Evolutionary conservation across 805 yeast genomes (phyloP).

Genomic region (Candida suzukii): DNA sequence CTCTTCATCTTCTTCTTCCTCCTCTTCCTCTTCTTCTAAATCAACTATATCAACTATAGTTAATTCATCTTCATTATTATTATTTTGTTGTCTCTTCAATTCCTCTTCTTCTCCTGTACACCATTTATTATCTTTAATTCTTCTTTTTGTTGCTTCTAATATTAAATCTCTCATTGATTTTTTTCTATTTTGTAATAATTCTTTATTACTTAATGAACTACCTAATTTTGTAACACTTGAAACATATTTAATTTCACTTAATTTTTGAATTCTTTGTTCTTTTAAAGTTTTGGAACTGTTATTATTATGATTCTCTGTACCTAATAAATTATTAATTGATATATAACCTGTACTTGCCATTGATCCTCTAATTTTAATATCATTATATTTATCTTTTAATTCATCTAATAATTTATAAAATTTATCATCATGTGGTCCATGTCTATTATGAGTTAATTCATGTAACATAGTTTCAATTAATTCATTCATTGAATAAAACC

Average conservation of each 20-base stretch:
- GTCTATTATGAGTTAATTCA: slow-evolving; percentile 74
- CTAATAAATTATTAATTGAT: slow-evolving; percentile 41
- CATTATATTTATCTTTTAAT: slow-evolving; percentile 43
- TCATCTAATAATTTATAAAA: slow-evolving; percentile 65
- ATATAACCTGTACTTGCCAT: slow-evolving; percentile 39
- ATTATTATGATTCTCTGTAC: slow-evolving; percentile 19
- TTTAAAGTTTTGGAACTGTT: slow-evolving; percentile 15
- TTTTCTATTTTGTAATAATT: background rate
- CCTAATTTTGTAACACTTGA: slow-evolving; percentile 33
- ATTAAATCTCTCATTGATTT: slow-evolving; percentile 35
- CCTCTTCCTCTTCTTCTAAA: slow-evolving; percentile 3
- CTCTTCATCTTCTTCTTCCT: background rate
- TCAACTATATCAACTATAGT: slow-evolving; percentile 21
- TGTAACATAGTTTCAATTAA: slow-evolving; percentile 81
- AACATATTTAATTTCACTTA: slow-evolving; percentile 32
- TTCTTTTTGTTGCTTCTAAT: slow-evolving; percentile 55
- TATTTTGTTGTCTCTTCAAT: slow-evolving; percentile 31
- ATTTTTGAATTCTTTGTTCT: slow-evolving; percentile 34
- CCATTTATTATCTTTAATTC: slow-evolving; percentile 46
- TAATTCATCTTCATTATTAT: slow-evolving; percentile 35
- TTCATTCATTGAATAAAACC: slow-evolving; percentile 57
- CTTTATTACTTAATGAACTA: slow-evolving; percentile 6
- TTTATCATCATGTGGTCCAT: slow-evolving; percentile 72
- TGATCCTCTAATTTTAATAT: slow-evolving; percentile 35
- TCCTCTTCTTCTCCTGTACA: slow-evolving; percentile 26